Conservation (phyloP, 306 rosid species). For the cucumber (Cucumis sativus) region Cucumber_9930_V3 NC_026659.2:24420001-24420500, state of each 20-base stretch:
- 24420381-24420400: conserved; percentile 55
- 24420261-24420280: background rate
- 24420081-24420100: background rate
- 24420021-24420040: background rate
- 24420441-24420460: background rate
- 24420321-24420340: conserved; percentile 8
- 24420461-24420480: background rate
- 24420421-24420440: background rate
- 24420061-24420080: background rate
- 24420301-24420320: conserved; percentile 23
- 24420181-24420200: conserved; percentile 81
- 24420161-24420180: conserved; percentile 59
- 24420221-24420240: conserved; percentile 54
- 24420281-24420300: background rate
- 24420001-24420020: conserved; percentile 14
- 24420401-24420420: conserved; percentile 9
- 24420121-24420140: conserved; percentile 10
- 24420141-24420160: conserved; percentile 56
- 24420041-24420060: background rate
- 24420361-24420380: conserved; percentile 43
- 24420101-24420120: background rate
- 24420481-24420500: background rate
- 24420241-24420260: conserved; percentile 21
- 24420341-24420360: conserved; percentile 26
- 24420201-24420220: conserved; percentile 74